Conservation (phyloP, 768 basidiomycete genomes). For the Tylopilus sp. region DNA sequence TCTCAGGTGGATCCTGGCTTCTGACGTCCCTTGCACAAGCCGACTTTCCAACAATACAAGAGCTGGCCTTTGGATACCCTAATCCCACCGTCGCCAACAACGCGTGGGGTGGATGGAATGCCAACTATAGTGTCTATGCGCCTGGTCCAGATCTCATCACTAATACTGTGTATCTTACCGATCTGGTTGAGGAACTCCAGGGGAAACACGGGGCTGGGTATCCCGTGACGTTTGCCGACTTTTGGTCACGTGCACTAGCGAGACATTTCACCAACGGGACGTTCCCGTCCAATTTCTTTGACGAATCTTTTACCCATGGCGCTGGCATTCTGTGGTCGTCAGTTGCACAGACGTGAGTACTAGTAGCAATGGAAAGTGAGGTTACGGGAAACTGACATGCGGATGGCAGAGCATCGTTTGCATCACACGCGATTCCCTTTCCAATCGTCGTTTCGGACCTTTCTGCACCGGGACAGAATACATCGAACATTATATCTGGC, state of each 20-base stretch:
- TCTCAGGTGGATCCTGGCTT: conserved; percentile 45
- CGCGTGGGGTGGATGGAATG: conserved; percentile 35
- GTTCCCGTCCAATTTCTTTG: conserved; percentile 28
- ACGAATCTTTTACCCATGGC: conserved; percentile 31
- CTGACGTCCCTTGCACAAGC: conserved; percentile 40
- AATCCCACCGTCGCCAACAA: conserved; percentile 12
- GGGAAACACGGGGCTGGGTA: conserved; percentile 33
- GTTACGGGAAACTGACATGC: conserved; percentile 3
- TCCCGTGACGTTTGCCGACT: conserved; percentile 29
- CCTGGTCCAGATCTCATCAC: conserved; percentile 21
- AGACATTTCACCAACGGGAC: conserved; percentile 42
- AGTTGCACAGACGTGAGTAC: conserved; percentile 31
- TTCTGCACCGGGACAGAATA: conserved; percentile 24
- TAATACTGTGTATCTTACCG: conserved; percentile 13
- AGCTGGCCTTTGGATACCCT: conserved; percentile 35
- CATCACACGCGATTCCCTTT: conserved; percentile 35
- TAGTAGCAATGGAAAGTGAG: not conserved
- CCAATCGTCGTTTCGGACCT: conserved; percentile 36
- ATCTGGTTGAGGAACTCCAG: conserved; percentile 24
- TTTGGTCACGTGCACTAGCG: conserved; percentile 26
- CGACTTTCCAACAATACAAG: conserved; percentile 38
- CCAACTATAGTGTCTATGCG: conserved; percentile 15
- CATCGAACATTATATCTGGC: conserved; percentile 17
- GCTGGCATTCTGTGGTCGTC: conserved; percentile 35
- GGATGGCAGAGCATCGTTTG: conserved; percentile 30